Percentiles rank a stretch among this genome's conserved stretches.
phyloP scores from a whole-genome alignment of 2,329 filamentous ascomycete species.

The Neopestalotiopsis sp. region DNA sequence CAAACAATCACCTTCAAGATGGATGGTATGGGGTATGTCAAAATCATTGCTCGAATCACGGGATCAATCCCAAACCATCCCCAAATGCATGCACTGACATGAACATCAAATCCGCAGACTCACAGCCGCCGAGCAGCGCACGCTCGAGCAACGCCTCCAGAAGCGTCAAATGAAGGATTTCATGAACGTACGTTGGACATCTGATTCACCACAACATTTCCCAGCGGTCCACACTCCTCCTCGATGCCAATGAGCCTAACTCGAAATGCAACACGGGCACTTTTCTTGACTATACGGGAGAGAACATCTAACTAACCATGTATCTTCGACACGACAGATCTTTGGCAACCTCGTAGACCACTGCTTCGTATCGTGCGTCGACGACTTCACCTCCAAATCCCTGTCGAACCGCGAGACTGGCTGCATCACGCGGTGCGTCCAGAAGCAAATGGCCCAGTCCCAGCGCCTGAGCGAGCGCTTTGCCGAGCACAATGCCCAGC shows the following conservation, averaged over 20 bases:
- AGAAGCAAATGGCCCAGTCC: slow-evolving; percentile 93
- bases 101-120: slow-evolving; percentile 50
- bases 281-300: no score
- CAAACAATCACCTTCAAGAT: neutral
- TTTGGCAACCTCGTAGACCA: slow-evolving; percentile 75
- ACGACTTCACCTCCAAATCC: slow-evolving; percentile 98
- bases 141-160: slow-evolving; percentile 94
- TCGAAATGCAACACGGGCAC: no score
- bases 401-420: slow-evolving; percentile 86
- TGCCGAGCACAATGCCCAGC: slow-evolving; percentile 69
- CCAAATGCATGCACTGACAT: slow-evolving; percentile 6
- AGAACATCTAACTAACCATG: slow-evolving; percentile 3
- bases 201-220: no score
- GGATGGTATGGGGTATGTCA: slow-evolving; percentile 19
- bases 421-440: slow-evolving; percentile 92
- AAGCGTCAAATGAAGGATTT: slow-evolving; percentile 99
- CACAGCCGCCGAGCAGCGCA: slow-evolving; percentile 81
- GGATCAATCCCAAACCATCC: neutral
- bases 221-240: no score
- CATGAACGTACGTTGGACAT: slow-evolving; percentile 75
- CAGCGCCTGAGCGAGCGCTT: slow-evolving; percentile 92
- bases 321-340: slow-evolving; percentile 44
- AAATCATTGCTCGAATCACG: no score
- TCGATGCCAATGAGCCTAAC: no score
- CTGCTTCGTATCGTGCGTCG: slow-evolving; percentile 97